Evolutionary conservation across 768 basidiomycete genomes (phyloP).

Genomic region (Collybia mongolica): DNA sequence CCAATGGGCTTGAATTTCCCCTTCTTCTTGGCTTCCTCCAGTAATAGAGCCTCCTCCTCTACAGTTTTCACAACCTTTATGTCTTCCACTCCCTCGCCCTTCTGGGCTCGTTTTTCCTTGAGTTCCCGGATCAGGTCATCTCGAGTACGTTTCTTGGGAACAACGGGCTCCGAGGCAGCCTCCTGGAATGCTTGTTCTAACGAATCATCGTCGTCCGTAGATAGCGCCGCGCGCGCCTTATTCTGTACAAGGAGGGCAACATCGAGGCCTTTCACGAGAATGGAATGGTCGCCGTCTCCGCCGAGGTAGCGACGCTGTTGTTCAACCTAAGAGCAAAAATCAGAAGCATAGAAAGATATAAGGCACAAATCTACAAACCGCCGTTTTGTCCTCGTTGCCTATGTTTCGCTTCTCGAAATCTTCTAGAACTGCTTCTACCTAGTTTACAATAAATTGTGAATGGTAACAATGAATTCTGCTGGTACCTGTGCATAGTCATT

Average conservation of each 20-base stretch:
- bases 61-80: constrained; percentile 10
- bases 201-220: constrained; percentile 72
- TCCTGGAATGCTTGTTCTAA: constrained; percentile 75
- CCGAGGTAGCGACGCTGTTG: constrained; percentile 77
- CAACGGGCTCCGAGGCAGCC: constrained; percentile 23
- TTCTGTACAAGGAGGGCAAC: constrained; percentile 83
- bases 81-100: constrained; percentile 16
- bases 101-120: constrained; percentile 57
- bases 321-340: constrained; percentile 53
- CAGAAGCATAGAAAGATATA: background rate
- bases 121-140: constrained; percentile 73
- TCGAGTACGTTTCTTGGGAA: constrained; percentile 69
- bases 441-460: constrained; percentile 6
- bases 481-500: constrained; percentile 74
- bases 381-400: constrained; percentile 53
- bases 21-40: constrained; percentile 46
- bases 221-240: constrained; percentile 60
- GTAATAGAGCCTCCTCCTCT: constrained; percentile 28
- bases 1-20: constrained; percentile 61
- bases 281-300: constrained; percentile 81
- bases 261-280: constrained; percentile 90
- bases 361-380: constrained; percentile 40
- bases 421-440: constrained; percentile 81
- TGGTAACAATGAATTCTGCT: background rate
- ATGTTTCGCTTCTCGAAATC: constrained; percentile 73